Evolutionary conservation across 345 rosid species (phyloP).

Genomic region (Nasturtium officinale): DNA sequence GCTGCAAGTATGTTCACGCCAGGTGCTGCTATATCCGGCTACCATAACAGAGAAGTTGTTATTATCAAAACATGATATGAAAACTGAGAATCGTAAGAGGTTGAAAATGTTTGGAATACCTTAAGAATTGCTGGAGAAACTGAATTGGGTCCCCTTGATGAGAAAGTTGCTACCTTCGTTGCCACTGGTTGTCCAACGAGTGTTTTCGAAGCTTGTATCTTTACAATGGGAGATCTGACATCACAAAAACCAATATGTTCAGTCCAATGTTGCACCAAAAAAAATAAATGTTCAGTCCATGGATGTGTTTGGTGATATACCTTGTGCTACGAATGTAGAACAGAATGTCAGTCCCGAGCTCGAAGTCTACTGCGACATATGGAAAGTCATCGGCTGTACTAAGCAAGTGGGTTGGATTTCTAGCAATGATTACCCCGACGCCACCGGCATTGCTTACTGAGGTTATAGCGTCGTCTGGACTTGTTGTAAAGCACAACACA

Average conservation of each 20-base stretch:
- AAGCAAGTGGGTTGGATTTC: conserved; percentile 51
- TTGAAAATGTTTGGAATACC: neutral
- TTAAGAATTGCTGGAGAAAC: conserved; percentile 27
- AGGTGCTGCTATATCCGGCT: conserved; percentile 54
- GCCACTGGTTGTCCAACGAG: conserved; percentile 1
- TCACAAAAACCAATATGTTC: neutral
- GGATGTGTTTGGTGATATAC: neutral
- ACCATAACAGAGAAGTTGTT: neutral
- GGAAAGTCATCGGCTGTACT: conserved; percentile 21
- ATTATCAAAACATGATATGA: neutral
- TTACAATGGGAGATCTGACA: conserved; percentile 13
- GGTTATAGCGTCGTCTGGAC: conserved; percentile 30
- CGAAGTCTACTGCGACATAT: conserved; percentile 28
- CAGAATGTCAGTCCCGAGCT: conserved; percentile 34
- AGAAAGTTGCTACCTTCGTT: conserved; percentile 26
- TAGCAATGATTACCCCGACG: conserved; percentile 59
- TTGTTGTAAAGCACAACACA: conserved; percentile 59
- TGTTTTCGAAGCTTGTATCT: conserved; percentile 20
- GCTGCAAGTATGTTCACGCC: conserved; percentile 49
- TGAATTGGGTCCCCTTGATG: conserved; percentile 31
- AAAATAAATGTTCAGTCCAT: neutral
- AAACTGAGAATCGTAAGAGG: neutral
- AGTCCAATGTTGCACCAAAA: neutral
- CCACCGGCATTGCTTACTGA: conserved; percentile 53
- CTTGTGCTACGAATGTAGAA: conserved; percentile 21